These are phyloP conservation scores for Trematosphaeria pertusa DNA, from an alignment of 2,329 filamentous ascomycete genomes.

Conservation along the genomic window DNA sequence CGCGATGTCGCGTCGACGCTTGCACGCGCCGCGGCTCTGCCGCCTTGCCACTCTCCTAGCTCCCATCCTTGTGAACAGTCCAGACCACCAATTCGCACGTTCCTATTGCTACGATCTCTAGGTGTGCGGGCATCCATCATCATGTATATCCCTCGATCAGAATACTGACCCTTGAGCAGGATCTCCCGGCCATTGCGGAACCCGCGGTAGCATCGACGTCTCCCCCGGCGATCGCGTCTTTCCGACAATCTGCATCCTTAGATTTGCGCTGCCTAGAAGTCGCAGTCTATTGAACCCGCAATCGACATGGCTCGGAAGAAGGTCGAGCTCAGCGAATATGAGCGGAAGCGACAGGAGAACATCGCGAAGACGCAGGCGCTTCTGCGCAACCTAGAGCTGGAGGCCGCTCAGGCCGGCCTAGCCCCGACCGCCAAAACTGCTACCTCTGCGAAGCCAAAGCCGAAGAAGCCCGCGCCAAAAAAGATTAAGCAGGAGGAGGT, in stretches of 20 bases:
- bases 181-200: too few relatives aligned
- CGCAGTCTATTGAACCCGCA: background rate
- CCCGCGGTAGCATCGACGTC: too few relatives aligned
- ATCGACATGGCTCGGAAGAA: constrained; percentile 48
- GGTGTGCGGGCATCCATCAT: too few relatives aligned
- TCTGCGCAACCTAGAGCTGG: constrained; percentile 75
- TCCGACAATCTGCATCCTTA: too few relatives aligned
- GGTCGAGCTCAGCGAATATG: constrained; percentile 79
- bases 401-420: constrained; percentile 72
- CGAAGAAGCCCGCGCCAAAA: constrained; percentile 48
- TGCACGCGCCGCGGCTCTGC: too few relatives aligned
- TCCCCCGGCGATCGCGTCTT: too few relatives aligned
- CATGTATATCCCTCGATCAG: too few relatives aligned
- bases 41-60: too few relatives aligned
- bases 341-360: constrained; percentile 82
- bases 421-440: constrained; percentile 62
- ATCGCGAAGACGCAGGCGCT: constrained; percentile 86
- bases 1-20: too few relatives aligned
- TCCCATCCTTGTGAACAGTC: too few relatives aligned
- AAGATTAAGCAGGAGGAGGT: constrained; percentile 66
- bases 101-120: background rate
- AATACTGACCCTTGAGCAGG: too few relatives aligned
- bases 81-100: background rate
- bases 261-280: too few relatives aligned
- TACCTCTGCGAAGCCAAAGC: constrained; percentile 55